Conservation (phyloP, 73 alveolate genomes). For the Tetrahymena malaccensis region DNA sequence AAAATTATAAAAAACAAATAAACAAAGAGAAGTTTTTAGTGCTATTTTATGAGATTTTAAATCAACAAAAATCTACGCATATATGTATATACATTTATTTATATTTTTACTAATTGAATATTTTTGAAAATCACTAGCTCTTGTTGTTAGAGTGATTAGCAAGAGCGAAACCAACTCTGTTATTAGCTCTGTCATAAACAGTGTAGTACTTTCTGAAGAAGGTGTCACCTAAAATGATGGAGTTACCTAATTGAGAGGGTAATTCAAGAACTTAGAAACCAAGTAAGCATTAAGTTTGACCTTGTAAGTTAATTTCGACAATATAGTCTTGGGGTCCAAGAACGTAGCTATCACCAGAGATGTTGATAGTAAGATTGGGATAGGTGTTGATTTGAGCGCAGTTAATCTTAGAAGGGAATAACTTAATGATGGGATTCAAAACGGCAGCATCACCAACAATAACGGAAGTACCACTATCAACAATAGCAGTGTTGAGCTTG, state of each 20-base stretch:
- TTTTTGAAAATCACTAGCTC: not conserved
- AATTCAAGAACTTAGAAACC: constrained; percentile 31
- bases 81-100: too few species aligned
- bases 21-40: too few species aligned
- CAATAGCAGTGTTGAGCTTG: constrained; percentile 55
- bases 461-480: constrained; percentile 76
- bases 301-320: constrained; percentile 35
- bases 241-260: constrained; percentile 35
- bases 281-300: constrained; percentile 28
- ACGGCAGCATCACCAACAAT: constrained; percentile 54
- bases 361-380: constrained; percentile 46
- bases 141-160: constrained; percentile 40
- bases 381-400: constrained; percentile 23
- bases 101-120: too few species aligned
- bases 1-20: too few species aligned
- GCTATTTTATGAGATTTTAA: not conserved
- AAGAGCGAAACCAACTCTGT: constrained; percentile 62
- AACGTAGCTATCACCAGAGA: constrained; percentile 46
- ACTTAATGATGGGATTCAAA: constrained; percentile 23
- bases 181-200: constrained; percentile 62
- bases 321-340: constrained; percentile 47
- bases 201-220: constrained; percentile 53
- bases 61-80: too few species aligned
- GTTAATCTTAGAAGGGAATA: constrained; percentile 23
- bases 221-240: constrained; percentile 57